Percentiles rank a stretch among this genome's conserved stretches.
Conservation (phyloP, 331 rosid species). For the Malus hybrid region DNA sequence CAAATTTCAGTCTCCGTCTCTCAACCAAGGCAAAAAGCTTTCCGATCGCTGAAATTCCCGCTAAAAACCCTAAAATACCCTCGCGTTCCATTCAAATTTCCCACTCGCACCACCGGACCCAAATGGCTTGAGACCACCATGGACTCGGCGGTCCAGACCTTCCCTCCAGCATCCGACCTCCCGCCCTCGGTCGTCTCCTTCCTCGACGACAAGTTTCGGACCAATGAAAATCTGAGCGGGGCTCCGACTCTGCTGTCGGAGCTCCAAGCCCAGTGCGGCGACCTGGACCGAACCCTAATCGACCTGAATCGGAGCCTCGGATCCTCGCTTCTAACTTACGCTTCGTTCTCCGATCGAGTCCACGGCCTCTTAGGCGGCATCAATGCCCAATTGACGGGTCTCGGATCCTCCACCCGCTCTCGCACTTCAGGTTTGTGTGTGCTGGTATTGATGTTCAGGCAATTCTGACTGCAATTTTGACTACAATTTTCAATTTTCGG, state of each 20-base stretch:
- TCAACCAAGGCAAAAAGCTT: neutral
- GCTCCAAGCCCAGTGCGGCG: constrained; percentile 50
- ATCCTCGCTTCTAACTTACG: constrained; percentile 38
- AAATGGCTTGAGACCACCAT: constrained; percentile 7
- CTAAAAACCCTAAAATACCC: constrained; percentile 9
- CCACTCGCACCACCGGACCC: constrained; percentile 6
- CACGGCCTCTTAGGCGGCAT: constrained; percentile 34
- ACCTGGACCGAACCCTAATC: constrained; percentile 48
- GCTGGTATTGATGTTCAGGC: neutral
- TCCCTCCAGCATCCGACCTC: constrained; percentile 44
- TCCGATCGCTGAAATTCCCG: neutral
- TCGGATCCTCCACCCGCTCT: constrained; percentile 41
- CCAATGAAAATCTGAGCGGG: constrained; percentile 21
- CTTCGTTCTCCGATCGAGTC: constrained; percentile 50
- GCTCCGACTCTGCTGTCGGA: constrained; percentile 48
- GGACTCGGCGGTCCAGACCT: constrained; percentile 36
- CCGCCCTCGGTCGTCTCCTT: constrained; percentile 46
- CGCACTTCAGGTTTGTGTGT: constrained; percentile 33
- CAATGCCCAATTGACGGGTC: constrained; percentile 30
- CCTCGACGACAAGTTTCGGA: constrained; percentile 36
- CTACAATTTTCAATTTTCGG: neutral
- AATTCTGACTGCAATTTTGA: constrained; percentile 1
- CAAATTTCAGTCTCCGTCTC: neutral
- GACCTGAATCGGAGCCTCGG: constrained; percentile 56
- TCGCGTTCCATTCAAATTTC: neutral